Conservation (phyloP, 805 yeast species). For the Yamadazyma kitorensis region DNA sequence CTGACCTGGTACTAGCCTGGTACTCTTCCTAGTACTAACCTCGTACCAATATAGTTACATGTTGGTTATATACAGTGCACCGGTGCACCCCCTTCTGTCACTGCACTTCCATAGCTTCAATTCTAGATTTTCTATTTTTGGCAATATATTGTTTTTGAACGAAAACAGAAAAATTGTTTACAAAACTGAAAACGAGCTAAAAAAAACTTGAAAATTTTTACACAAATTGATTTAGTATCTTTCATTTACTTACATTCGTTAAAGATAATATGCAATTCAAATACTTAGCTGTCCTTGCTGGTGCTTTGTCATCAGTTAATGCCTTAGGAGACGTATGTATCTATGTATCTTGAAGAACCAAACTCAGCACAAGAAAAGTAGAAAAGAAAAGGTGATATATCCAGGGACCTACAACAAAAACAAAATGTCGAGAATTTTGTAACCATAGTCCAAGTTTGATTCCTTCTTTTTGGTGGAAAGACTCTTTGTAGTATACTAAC, state of each 20-base stretch:
- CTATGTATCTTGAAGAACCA: constrained; percentile 1
- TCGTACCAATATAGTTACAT: no score
- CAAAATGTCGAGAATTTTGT: neutral
- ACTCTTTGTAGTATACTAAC: neutral
- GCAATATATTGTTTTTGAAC: constrained; percentile 11
- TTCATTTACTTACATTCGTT: constrained; percentile 11
- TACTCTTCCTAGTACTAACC: no score
- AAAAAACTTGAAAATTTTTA: constrained; percentile 1
- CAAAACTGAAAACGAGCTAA: constrained; percentile 2
- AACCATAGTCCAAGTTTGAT: neutral
- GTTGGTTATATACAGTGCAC: no score
- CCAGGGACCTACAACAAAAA: no score
- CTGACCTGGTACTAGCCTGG: no score
- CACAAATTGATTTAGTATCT: constrained; percentile 1
- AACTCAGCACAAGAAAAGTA: no score
- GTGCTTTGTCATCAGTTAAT: constrained; percentile 46
- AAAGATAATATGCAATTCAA: constrained; percentile 32
- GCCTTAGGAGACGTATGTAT: constrained; percentile 58
- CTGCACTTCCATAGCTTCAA: no score
- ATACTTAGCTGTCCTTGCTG: constrained; percentile 45
- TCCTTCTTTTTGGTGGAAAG: no score
- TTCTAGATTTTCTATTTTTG: constrained; percentile 13
- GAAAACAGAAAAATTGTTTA: constrained; percentile 13
- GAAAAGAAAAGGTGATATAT: no score
- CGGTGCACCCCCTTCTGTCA: no score